phyloP scores from a whole-genome alignment of 2,329 filamentous ascomycete species.

The Clonostachys rhizophaga region DNA sequence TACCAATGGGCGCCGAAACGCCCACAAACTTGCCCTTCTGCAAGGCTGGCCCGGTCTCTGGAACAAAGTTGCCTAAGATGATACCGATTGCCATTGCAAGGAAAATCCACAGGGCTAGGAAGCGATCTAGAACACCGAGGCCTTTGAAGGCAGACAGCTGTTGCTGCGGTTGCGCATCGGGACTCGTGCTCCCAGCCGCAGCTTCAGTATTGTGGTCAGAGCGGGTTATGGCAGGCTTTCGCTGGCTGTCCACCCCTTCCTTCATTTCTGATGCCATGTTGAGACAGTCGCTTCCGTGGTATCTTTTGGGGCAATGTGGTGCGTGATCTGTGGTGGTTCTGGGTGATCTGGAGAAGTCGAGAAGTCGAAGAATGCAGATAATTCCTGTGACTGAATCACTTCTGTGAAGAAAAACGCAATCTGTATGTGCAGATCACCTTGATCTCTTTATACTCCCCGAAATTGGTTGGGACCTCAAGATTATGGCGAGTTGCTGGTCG shows the following conservation, averaged over 20 bases:
- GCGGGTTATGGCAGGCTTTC: neutral
- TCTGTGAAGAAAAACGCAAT: neutral
- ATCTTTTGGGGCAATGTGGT: too few relatives aligned
- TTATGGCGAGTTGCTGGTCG: neutral
- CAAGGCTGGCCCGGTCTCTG: constrained; percentile 53
- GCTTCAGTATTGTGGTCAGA: neutral
- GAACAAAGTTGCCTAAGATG: constrained; percentile 71
- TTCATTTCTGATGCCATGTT: neutral
- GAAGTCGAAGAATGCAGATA: neutral
- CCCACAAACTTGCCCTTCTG: constrained; percentile 70
- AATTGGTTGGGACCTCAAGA: neutral
- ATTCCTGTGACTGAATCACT: neutral
- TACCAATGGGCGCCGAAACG: constrained; percentile 62
- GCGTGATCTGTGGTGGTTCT: too few relatives aligned
- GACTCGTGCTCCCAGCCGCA: neutral
- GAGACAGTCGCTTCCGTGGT: neutral
- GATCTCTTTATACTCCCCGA: neutral
- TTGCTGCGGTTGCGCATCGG: constrained; percentile 4
- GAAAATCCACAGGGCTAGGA: constrained; percentile 69
- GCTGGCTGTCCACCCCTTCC: neutral
- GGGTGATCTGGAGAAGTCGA: too few relatives aligned
- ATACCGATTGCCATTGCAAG: constrained; percentile 75
- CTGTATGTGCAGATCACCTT: neutral
- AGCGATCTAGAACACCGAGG: constrained; percentile 57
- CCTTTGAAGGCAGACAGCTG: constrained; percentile 40